These are phyloP conservation scores for Pichia sp. DNA, from an alignment of 1,139 yeast genomes.

Conservation along the genomic window DNA sequence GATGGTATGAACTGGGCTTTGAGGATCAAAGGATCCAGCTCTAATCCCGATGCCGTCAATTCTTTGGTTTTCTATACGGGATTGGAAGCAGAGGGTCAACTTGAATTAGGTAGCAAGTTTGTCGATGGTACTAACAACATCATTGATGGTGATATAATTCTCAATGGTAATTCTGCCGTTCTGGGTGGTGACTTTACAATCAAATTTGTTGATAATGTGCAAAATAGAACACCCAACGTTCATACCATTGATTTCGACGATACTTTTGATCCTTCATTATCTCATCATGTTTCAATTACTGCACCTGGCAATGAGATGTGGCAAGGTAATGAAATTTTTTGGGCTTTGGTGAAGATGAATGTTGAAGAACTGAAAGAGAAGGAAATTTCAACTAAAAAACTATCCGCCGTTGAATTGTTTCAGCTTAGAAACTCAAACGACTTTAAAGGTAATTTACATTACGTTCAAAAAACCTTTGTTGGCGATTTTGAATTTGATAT, in stretches of 20 bases:
- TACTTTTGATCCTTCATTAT: slow-evolving; percentile 41
- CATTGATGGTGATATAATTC: slow-evolving; percentile 27
- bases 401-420: slow-evolving; percentile 43
- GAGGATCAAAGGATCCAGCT: slow-evolving; percentile 56
- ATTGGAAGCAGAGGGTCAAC: slow-evolving; percentile 46
- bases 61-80: slow-evolving; percentile 76
- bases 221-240: slow-evolving; percentile 35
- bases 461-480: slow-evolving; percentile 63
- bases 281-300: slow-evolving; percentile 60
- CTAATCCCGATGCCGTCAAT: slow-evolving; percentile 40
- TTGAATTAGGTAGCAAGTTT: slow-evolving; percentile 19
- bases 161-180: slow-evolving; percentile 48
- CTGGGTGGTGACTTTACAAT: slow-evolving; percentile 47
- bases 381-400: slow-evolving; percentile 24
- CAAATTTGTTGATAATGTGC: slow-evolving; percentile 38
- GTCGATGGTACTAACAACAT: slow-evolving; percentile 10
- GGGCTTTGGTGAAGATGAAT: slow-evolving; percentile 63
- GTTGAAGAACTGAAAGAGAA: slow-evolving; percentile 35
- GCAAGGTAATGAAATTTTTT: slow-evolving; percentile 73
- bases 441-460: slow-evolving; percentile 72
- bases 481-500: slow-evolving; percentile 78
- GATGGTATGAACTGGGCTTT: slow-evolving; percentile 72
- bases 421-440: slow-evolving; percentile 51
- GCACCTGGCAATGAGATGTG: slow-evolving; percentile 72
- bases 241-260: slow-evolving; percentile 25